Evolutionary conservation across 176 grass and related monocot genomes (phyloP).

Genomic region (Alloteropsis semialata): DNA sequence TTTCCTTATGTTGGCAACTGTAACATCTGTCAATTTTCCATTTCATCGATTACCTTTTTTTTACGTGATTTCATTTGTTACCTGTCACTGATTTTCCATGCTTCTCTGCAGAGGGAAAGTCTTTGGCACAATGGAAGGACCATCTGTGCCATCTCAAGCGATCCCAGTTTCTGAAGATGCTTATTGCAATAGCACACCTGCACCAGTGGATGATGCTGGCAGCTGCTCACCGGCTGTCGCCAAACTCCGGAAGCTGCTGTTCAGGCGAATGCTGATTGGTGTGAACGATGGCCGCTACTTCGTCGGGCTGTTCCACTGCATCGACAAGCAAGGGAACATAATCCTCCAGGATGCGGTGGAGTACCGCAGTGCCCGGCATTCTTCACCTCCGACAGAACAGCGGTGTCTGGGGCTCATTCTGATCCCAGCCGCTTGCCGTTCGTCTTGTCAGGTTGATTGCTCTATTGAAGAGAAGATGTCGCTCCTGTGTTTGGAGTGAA

Average conservation of each 20-base stretch:
- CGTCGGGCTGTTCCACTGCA: slow-evolving; percentile 79
- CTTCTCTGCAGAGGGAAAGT: slow-evolving; percentile 4
- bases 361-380: slow-evolving; percentile 49
- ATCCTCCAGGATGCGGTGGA: slow-evolving; percentile 92
- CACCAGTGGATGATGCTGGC: not conserved
- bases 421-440: slow-evolving; percentile 71
- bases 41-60: too few species aligned
- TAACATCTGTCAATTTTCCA: too few species aligned
- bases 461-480: slow-evolving; percentile 73
- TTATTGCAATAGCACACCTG: not conserved
- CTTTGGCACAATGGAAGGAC: slow-evolving; percentile 37
- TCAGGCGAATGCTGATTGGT: slow-evolving; percentile 67
- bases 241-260: slow-evolving; percentile 69
- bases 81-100: not conserved
- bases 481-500: slow-evolving; percentile 60
- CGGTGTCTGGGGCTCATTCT: slow-evolving; percentile 82
- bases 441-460: slow-evolving; percentile 84
- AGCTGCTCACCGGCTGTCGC: slow-evolving; percentile 55
- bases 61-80: not conserved
- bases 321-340: slow-evolving; percentile 95
- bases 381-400: slow-evolving; percentile 51
- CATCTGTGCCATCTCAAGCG: not conserved
- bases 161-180: not conserved
- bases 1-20: too few species aligned
- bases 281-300: slow-evolving; percentile 84